Evolutionary conservation across 2,329 filamentous ascomycete genomes (phyloP).

Genomic region (Diaporthe helianthi): DNA sequence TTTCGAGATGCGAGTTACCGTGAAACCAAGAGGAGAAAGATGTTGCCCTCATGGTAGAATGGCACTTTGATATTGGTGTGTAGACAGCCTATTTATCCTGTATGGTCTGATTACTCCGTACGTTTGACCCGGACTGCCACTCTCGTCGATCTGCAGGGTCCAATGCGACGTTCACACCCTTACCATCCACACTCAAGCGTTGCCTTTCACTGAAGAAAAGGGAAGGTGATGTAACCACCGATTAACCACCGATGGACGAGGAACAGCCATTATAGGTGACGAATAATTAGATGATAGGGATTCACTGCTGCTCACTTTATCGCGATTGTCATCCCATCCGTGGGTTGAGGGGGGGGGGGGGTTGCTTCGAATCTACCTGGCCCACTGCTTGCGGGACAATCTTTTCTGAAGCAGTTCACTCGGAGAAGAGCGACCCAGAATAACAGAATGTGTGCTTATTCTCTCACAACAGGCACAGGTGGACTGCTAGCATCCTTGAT

Average conservation of each 20-base stretch:
- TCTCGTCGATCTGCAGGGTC: constrained; percentile 19
- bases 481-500: not conserved
- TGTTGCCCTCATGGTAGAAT: not conserved
- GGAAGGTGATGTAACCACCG: not conserved
- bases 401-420: not conserved
- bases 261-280: not conserved
- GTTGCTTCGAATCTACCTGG: constrained; percentile 5
- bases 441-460: not conserved
- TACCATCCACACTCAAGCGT: constrained; percentile 12
- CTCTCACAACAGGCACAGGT: not conserved
- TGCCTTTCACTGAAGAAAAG: not conserved
- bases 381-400: constrained; percentile 4
- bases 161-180: not conserved
- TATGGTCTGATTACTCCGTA: not conserved
- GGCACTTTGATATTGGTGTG: not conserved
- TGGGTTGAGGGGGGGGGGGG: no score
- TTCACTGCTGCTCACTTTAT: not conserved
- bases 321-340: constrained; percentile 6
- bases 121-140: not conserved
- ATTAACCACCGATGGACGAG: not conserved
- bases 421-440: not conserved
- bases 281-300: not conserved
- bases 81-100: not conserved
- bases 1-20: not conserved
- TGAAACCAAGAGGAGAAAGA: not conserved